These are phyloP conservation scores for Curvularia spicifera DNA, from an alignment of 2,329 filamentous ascomycete species.

Conservation along the genomic window DNA sequence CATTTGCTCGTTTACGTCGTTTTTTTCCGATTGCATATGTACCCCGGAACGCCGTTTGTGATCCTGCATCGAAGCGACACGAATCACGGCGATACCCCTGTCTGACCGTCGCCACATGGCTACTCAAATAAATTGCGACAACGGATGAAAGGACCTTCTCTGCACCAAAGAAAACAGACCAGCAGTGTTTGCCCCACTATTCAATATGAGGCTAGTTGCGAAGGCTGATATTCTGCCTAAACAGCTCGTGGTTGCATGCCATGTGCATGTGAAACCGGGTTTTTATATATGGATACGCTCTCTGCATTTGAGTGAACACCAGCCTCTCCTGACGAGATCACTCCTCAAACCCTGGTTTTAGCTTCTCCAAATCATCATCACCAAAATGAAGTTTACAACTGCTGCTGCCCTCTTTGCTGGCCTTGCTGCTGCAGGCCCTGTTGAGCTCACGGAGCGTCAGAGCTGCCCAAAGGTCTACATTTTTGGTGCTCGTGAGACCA, in stretches of 20 bases:
- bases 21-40: conserved; percentile 28
- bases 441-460: conserved; percentile 46
- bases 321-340: conserved; percentile 16
- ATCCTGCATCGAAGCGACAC: conserved; percentile 30
- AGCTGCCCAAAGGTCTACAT: conserved; percentile 54
- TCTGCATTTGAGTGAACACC: conserved; percentile 22
- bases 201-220: conserved; percentile 25
- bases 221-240: conserved; percentile 43
- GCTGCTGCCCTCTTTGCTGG: conserved; percentile 39
- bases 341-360: neutral
- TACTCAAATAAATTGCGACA: conserved; percentile 36
- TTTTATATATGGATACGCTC: conserved; percentile 26
- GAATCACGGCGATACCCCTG: conserved; percentile 34
- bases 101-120: conserved; percentile 32
- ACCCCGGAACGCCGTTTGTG: conserved; percentile 42
- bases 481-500: conserved; percentile 55
- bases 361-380: neutral
- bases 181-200: conserved; percentile 33
- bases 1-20: conserved; percentile 33
- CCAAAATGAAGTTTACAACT: conserved; percentile 42
- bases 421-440: conserved; percentile 45
- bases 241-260: conserved; percentile 15
- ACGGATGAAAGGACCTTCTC: conserved; percentile 45
- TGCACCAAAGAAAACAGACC: conserved; percentile 21
- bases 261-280: conserved; percentile 3